phyloP scores from a whole-genome alignment of 2,329 filamentous ascomycete genomes.

The Microdochium nivale region DNA sequence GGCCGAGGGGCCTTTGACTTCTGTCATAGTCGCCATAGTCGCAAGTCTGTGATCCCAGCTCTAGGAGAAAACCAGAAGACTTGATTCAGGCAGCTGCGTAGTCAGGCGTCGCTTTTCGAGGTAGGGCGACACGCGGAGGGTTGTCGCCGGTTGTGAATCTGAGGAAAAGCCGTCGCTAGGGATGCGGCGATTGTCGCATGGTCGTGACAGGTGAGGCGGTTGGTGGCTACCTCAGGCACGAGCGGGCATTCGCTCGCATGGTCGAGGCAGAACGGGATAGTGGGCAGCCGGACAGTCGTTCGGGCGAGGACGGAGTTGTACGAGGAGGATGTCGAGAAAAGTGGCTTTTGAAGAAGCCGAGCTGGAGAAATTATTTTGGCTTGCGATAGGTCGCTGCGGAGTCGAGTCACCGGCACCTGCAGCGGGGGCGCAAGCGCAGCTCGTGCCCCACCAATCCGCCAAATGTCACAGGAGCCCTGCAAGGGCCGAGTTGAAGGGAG shows the following conservation, averaged over 20 bases:
- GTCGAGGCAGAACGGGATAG: not conserved
- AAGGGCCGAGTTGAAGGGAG: not conserved
- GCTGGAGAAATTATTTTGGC: not conserved
- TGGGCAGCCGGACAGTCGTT: not conserved
- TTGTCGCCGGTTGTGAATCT: not conserved
- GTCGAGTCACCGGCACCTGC: not conserved
- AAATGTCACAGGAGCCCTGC: not conserved
- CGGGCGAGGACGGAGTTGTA: not conserved
- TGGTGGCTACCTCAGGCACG: not conserved
- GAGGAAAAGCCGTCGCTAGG: not conserved
- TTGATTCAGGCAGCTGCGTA: not conserved
- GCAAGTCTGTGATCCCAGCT: not conserved
- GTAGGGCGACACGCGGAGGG: not conserved
- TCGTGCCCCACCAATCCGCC: slow-evolving; percentile 2
- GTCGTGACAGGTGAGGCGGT: not conserved
- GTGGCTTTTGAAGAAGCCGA: not conserved
- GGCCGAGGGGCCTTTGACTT: slow-evolving; percentile 10
- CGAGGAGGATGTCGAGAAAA: not conserved
- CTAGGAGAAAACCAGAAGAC: no score
- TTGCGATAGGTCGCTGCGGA: not conserved
- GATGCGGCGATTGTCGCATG: not conserved
- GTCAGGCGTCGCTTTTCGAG: not conserved
- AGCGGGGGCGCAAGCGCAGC: not conserved
- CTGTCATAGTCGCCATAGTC: slow-evolving; percentile 17
- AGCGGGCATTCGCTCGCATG: not conserved